Base-by-base conservation (phyloP, 2,329 filamentous ascomycete species). In the Exophiala aquamarina region DNA sequence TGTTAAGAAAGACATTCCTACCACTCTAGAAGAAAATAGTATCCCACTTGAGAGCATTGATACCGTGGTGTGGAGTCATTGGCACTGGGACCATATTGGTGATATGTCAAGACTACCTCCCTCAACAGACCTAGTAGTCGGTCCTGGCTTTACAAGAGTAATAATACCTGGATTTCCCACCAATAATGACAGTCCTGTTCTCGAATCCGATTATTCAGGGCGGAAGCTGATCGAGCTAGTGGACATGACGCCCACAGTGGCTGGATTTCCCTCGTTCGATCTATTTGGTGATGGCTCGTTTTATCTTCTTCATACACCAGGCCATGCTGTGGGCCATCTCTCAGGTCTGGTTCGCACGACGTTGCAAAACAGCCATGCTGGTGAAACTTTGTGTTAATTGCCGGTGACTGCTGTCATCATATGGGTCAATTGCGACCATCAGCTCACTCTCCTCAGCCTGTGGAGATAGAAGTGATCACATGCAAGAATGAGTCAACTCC, bases 41-140 rank as follows among this genome's bases (percentile, higher is more conserved):
- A 37, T 49, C n/a, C 17, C 29, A 17, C 28, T 34, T 9, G 31
- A 4, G 8, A 17, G n/a, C 19, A 26, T 43, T 4, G 29, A 43
- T 19, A 32, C 45, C 15, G 39, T 49, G 13, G 39, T 49, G 49
- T 49, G 45, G 45, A 46, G 60, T 55, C 63, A 65, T 40, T 58
- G 58, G 31, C 47, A 51, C 35, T 48, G 32, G 18, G 51, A 81
- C 55, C 78, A 81, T 46, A 72, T 70, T 11, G 79, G 77, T 1
- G 72, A 79, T 45, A 66, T 71, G 0, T 68, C 70, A 0, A 62
- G 59, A 0, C 81, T 81, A 35, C 73, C 75, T 1, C 1, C 55
- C 0, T 61, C 56, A 1, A 76, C 75, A 1, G 67, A 72, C 8
- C 56, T 82, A 0, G 54, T 81, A 19, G 76, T 81, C 3, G 78